Evolutionary conservation across 2,329 filamentous ascomycete genomes (phyloP).

Genomic region (Metarhizium robertsii): DNA sequence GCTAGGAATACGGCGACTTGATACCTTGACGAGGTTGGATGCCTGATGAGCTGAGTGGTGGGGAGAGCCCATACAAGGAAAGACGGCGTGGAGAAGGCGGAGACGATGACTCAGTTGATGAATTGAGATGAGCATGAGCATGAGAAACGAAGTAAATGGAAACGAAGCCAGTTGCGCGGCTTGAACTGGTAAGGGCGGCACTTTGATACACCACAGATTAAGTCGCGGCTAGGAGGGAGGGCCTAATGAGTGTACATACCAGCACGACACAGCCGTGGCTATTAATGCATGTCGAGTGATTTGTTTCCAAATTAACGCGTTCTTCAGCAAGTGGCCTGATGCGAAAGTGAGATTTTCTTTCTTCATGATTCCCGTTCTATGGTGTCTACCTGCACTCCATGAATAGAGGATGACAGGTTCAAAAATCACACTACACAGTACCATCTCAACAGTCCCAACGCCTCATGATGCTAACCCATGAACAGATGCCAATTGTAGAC

Average conservation of each 20-base stretch:
- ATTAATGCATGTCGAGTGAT: not conserved
- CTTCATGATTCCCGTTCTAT: not conserved
- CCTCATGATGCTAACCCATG: not conserved
- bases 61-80: not conserved
- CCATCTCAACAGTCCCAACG: not conserved
- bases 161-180: not conserved
- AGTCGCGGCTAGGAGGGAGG: not conserved
- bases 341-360: no score
- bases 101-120: not conserved
- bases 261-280: not conserved
- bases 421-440: not conserved
- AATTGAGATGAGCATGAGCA: not conserved
- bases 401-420: not conserved
- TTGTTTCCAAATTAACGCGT: no score
- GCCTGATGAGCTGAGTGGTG: not conserved
- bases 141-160: not conserved
- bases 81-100: not conserved
- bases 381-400: not conserved
- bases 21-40: constrained; percentile 5
- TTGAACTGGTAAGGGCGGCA: not conserved
- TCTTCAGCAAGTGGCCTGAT: no score
- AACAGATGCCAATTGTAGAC: not conserved
- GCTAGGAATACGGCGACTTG: constrained; percentile 1
- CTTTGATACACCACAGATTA: not conserved
- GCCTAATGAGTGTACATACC: not conserved